A percentile compares a stretch with the other conserved stretches of the same genome.
phyloP scores from a whole-genome alignment of 225 moss, liverwort and hornwort species.

The Asterella californica region DNA sequence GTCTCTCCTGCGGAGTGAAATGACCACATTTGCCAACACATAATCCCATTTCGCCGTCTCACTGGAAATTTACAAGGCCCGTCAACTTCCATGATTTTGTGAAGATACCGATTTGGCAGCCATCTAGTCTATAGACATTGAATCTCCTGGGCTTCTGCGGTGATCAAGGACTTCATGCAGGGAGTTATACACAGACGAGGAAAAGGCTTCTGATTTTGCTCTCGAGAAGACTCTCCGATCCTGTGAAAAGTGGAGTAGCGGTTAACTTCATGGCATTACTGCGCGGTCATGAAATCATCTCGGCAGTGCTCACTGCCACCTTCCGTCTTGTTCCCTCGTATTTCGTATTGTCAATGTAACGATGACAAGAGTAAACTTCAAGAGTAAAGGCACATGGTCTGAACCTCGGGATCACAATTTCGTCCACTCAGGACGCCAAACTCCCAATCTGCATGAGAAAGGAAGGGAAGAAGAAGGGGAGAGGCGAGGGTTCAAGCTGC shows the following conservation, averaged over 20 bases:
- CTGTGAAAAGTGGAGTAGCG: not conserved
- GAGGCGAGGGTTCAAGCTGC: not conserved
- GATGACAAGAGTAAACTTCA: not conserved
- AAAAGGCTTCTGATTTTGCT: not conserved
- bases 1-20: slow-evolving; percentile 2
- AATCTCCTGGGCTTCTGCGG: not conserved
- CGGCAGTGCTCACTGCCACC: not conserved
- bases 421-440: not conserved
- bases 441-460: not conserved
- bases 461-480: not conserved
- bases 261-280: not conserved
- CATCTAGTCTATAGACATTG: slow-evolving; percentile 6
- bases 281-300: not conserved
- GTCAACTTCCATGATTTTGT: not conserved
- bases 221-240: not conserved
- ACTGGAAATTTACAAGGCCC: not conserved
- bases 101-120: not conserved
- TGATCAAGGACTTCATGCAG: not conserved
- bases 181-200: not conserved
- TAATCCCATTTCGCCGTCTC: slow-evolving; percentile 29
- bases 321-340: not conserved
- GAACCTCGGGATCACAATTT: no score
- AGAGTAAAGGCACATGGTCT: not conserved
- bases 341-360: not conserved
- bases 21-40: slow-evolving; percentile 37